phyloP scores from a whole-genome alignment of 371 early-diverging fungal species.

The Sporodiniella umbellata region DNA sequence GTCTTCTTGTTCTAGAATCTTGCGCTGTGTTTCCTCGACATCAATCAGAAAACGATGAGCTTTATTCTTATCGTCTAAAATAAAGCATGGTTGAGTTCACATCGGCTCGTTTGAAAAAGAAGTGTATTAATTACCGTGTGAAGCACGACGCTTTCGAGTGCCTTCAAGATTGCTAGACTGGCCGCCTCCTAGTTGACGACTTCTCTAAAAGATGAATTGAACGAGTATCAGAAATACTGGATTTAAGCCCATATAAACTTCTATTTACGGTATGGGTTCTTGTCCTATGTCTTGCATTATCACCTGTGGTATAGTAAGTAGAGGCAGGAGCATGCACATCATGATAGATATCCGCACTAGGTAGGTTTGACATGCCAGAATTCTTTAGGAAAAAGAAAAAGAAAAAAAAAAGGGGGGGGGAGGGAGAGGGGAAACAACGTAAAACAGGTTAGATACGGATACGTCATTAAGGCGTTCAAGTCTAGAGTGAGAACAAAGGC shows the following conservation, averaged over 20 bases:
- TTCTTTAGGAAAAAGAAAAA: conserved; percentile 3
- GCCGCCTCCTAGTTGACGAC: conserved; percentile 2
- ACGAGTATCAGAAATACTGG: neutral
- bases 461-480: neutral
- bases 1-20: conserved; percentile 90
- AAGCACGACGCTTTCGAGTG: conserved; percentile 38
- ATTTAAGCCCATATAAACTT: neutral
- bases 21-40: conserved; percentile 78
- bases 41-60: conserved; percentile 82
- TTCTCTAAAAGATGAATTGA: too few species aligned
- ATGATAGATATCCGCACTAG: conserved; percentile 8
- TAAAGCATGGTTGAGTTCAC: too few species aligned
- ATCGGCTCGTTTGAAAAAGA: too few species aligned
- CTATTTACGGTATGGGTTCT: conserved; percentile 29
- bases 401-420: conserved; percentile 7
- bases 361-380: conserved; percentile 12
- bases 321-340: conserved; percentile 48
- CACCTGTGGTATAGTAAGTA: conserved; percentile 50
- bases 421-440: neutral
- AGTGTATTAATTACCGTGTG: conserved; percentile 34
- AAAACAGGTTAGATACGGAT: neutral
- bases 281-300: conserved; percentile 29
- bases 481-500: too few species aligned
- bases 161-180: conserved; percentile 7
- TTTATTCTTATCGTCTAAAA: conserved; percentile 70